phyloP scores from a whole-genome alignment of 495 filamentous ascomycete species.

The Penicillium daleae region DNA sequence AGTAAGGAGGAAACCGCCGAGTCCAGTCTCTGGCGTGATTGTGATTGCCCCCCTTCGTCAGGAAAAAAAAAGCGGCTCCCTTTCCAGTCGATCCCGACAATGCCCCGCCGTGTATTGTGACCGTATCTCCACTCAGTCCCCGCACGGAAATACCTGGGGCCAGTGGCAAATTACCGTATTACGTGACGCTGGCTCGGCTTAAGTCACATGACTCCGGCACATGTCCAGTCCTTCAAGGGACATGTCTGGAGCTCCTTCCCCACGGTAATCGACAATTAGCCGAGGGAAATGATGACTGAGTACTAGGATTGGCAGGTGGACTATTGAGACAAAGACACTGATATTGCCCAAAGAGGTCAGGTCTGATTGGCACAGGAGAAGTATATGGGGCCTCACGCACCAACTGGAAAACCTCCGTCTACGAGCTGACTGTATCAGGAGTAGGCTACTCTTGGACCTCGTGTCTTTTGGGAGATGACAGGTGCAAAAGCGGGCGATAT shows the following conservation, averaged over 20 bases:
- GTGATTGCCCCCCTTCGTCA: not conserved
- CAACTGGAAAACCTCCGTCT: not conserved
- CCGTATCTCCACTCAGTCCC: slow-evolving; percentile 23
- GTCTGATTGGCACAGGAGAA: not conserved
- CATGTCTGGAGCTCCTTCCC: not conserved
- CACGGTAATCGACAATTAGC: not conserved
- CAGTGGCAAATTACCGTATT: slow-evolving; percentile 26
- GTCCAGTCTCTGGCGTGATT: slow-evolving; percentile 5
- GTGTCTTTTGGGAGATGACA: not conserved
- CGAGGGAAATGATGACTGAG: not conserved
- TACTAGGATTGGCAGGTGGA: not conserved
- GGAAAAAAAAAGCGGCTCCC: slow-evolving; percentile 17
- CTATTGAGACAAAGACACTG: not conserved
- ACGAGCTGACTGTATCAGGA: not conserved
- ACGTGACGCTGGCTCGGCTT: slow-evolving; percentile 11
- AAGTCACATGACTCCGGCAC: slow-evolving; percentile 18
- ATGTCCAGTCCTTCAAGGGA: no score
- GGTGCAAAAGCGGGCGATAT: not conserved
- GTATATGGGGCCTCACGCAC: not conserved
- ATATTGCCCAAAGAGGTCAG: not conserved
- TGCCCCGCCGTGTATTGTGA: slow-evolving; percentile 27
- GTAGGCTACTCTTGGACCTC: not conserved
- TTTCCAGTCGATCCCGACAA: slow-evolving; percentile 28
- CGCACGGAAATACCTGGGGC: not conserved
- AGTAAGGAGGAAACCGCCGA: not conserved